Conservation (phyloP, 2,329 filamentous ascomycete genomes). For the Colletotrichum navitas region DNA sequence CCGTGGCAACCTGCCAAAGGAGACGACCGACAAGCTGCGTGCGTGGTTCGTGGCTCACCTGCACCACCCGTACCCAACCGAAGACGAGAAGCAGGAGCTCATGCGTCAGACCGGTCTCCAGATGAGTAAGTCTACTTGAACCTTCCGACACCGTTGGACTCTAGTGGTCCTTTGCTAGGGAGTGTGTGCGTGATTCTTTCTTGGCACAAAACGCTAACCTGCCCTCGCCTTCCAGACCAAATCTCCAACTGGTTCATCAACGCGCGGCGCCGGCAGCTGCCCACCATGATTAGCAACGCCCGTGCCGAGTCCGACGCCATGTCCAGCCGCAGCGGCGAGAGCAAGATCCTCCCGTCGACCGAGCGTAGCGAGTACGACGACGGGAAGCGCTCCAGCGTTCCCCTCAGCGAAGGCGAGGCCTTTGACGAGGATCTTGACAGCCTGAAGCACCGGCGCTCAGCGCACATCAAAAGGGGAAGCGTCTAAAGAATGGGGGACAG, state of each 20-base stretch:
- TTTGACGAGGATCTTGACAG: constrained; percentile 60
- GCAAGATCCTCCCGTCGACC: constrained; percentile 55
- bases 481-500: constrained; percentile 49
- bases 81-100: constrained; percentile 85
- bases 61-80: constrained; percentile 82
- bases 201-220: constrained; percentile 42
- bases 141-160: constrained; percentile 20
- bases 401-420: constrained; percentile 62
- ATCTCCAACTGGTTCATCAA: constrained; percentile 89
- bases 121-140: constrained; percentile 71
- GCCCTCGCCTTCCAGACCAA: constrained; percentile 61
- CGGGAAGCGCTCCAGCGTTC: constrained; percentile 52
- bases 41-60: constrained; percentile 85
- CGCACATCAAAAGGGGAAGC: constrained; percentile 61
- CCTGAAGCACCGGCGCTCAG: constrained; percentile 50
- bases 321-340: constrained; percentile 48
- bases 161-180: not conserved
- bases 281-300: constrained; percentile 69
- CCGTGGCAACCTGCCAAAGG: constrained; percentile 90
- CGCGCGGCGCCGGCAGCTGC: constrained; percentile 75
- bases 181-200: not conserved
- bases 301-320: constrained; percentile 64
- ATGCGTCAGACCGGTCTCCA: constrained; percentile 82
- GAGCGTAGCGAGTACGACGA: constrained; percentile 56
- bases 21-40: constrained; percentile 84